Evolutionary conservation across 768 basidiomycete species (phyloP), one percentile per base, ranked within the genome.

Genomic region (Russula griseocarnosa): DNA sequence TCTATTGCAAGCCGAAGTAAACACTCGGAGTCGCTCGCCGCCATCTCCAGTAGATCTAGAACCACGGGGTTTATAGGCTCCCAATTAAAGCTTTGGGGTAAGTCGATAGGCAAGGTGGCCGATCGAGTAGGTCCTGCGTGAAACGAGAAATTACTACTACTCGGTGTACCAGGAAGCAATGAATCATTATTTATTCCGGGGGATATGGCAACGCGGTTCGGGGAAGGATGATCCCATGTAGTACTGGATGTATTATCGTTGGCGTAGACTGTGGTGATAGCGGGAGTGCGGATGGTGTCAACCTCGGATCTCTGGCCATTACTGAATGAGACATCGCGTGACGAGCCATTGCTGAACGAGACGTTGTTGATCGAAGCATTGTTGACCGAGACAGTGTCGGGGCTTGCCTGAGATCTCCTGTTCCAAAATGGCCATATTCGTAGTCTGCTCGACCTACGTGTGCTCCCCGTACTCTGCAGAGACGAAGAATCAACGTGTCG

Each of bases 11-110:
- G 54, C 14, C 40, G 54, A 16, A 65, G 54, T 20, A 57, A 30
- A 32, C 40, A 14, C 18, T 65, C 55, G 24, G 54, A 7, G 44
- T 65, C 64, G 32, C 40, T 52, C 20, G 59, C 64, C 16, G 18
- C 55, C 30, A 2, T 30, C 14, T 52, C 49, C 24, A 65, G 40
- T 0, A 11, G 26, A 11, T 1, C 2, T 16, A 61, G 20, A n/a
- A 61, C 59, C 22, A 16, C 38, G 3, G 9, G 18, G 53, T 30
- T 56, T 40, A 52, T 55, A 38, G 55, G 24, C 24, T 20, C n/a
- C 64, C 59, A 52, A 2, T 42, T 34, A 34, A 42, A 50, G 38
- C 5, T 52, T 34, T 47, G 40, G 20, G 50, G 26, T 52, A 30
- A 20, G 26, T 20, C 2, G 28, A 34, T 16, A 38, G 3, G 9